Evolutionary conservation across 306 rosid genomes (phyloP).

Genomic region (Sophora flavescens): DNA sequence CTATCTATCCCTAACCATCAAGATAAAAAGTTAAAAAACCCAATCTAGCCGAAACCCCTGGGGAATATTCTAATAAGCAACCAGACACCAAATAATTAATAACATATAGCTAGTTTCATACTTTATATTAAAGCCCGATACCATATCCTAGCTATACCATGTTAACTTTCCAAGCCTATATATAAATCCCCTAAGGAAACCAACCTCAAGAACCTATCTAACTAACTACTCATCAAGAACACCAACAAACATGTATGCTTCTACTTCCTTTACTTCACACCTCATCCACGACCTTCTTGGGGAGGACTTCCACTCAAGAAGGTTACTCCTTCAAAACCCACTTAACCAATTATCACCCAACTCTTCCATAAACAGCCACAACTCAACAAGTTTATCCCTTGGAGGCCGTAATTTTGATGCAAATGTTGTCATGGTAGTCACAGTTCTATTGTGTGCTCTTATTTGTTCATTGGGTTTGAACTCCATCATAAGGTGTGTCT

Average conservation of each 20-base stretch:
- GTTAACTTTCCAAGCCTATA: constrained; percentile 42
- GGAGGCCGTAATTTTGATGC: constrained; percentile 66
- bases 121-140: not conserved
- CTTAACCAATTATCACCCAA: constrained; percentile 46
- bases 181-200: constrained; percentile 16
- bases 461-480: constrained; percentile 84
- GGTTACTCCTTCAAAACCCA: constrained; percentile 62
- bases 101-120: constrained; percentile 9
- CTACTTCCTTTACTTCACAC: constrained; percentile 49
- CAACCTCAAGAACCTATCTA: constrained; percentile 24
- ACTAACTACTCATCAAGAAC: constrained; percentile 15
- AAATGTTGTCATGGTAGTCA: constrained; percentile 88
- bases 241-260: constrained; percentile 55
- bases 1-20: constrained; percentile 32
- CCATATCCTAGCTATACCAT: not conserved
- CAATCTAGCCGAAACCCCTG: not conserved
- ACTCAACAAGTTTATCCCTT: constrained; percentile 32
- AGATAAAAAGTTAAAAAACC: constrained; percentile 28
- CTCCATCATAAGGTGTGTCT: constrained; percentile 77
- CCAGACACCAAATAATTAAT: constrained; percentile 6
- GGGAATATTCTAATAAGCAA: constrained; percentile 46
- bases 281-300: constrained; percentile 51
- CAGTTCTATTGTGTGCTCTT: constrained; percentile 83
- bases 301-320: constrained; percentile 67
- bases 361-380: constrained; percentile 27